Percentiles rank a stretch among this genome's conserved stretches.
These are phyloP conservation scores for Exophiala sp. DNA, from an alignment of 2,329 filamentous ascomycete species.

Conservation along the genomic window DNA sequence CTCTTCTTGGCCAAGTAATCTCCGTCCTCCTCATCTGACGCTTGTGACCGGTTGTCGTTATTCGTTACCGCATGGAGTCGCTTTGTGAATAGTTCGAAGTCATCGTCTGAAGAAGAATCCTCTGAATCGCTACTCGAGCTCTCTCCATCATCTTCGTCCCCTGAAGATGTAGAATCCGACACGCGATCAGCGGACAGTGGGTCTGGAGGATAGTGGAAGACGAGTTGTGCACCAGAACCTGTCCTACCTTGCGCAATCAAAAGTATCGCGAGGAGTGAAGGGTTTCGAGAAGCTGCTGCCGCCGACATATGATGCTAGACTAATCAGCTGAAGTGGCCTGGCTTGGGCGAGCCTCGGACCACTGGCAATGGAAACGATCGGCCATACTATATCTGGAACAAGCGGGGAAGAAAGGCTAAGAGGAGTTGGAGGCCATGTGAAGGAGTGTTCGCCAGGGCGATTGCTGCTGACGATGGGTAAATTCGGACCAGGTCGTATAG, in stretches of 20 bases:
- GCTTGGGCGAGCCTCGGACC: neutral
- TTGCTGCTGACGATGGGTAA: neutral
- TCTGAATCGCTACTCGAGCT: constrained; percentile 27
- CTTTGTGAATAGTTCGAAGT: constrained; percentile 21
- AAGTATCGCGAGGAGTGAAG: constrained; percentile 65
- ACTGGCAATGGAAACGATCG: neutral
- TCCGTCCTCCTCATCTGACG: constrained; percentile 20
- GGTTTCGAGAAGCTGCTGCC: constrained; percentile 48
- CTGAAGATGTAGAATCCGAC: constrained; percentile 7
- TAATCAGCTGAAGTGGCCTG: neutral
- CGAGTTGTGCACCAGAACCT: constrained; percentile 75
- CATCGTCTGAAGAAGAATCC: constrained; percentile 24
- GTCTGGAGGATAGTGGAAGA: constrained; percentile 78
- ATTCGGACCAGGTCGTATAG: too few relatives aligned
- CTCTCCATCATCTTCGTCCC: constrained; percentile 23
- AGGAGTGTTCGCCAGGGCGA: neutral
- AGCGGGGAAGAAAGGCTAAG: constrained; percentile 1
- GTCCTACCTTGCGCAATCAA: constrained; percentile 73
- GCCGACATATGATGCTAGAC: constrained; percentile 39
- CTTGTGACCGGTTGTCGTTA: constrained; percentile 13
- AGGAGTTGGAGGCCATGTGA: neutral
- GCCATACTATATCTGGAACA: constrained; percentile 6
- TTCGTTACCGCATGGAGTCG: constrained; percentile 7
- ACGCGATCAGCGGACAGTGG: constrained; percentile 28
- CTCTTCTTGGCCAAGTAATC: constrained; percentile 12